Conservation (phyloP, 306 rosid genomes). For the Begonia peltatifolia region DNA sequence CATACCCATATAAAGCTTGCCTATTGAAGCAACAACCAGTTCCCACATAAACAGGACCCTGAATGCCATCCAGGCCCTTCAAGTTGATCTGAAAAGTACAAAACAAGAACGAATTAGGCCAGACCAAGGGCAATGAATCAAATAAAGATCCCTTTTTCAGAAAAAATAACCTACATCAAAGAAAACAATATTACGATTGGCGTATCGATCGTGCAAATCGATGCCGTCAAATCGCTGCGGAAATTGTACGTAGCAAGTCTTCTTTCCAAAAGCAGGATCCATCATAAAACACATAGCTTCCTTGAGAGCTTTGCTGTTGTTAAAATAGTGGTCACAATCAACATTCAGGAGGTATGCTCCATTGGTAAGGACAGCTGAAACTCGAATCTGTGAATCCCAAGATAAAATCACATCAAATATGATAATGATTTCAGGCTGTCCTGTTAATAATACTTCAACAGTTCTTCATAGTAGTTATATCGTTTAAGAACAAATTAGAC, state of each 20-base stretch:
- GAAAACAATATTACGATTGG: constrained; percentile 96
- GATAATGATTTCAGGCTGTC: background rate
- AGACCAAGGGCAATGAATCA: background rate
- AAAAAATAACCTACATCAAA: constrained; percentile 59
- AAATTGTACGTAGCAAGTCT: constrained; percentile 95
- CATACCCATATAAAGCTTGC: constrained; percentile 95
- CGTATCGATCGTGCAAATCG: constrained; percentile 96
- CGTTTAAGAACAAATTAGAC: too few species aligned
- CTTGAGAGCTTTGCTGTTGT: constrained; percentile 93
- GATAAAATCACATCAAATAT: constrained; percentile 7
- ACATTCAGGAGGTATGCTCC: constrained; percentile 94
- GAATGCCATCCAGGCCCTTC: constrained; percentile 96
- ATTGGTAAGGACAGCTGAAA: constrained; percentile 93
- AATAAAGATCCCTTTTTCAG: constrained; percentile 5
- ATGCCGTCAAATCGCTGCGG: constrained; percentile 99
- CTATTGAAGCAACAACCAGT: constrained; percentile 99
- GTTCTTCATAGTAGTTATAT: too few species aligned
- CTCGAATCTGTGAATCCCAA: constrained; percentile 62
- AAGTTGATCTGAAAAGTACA: constrained; percentile 58
- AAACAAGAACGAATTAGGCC: constrained; percentile 3
- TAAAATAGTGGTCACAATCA: constrained; percentile 98
- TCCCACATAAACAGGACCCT: constrained; percentile 99
- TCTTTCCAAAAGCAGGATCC: constrained; percentile 88
- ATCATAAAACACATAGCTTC: constrained; percentile 99
- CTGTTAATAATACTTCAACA: too few species aligned